Percentiles rank a stretch among this genome's conserved stretches.
These are phyloP conservation scores for Chlorella sorokiniana DNA, from an alignment of 139 green algal genomes.

Conservation along the genomic window DNA sequence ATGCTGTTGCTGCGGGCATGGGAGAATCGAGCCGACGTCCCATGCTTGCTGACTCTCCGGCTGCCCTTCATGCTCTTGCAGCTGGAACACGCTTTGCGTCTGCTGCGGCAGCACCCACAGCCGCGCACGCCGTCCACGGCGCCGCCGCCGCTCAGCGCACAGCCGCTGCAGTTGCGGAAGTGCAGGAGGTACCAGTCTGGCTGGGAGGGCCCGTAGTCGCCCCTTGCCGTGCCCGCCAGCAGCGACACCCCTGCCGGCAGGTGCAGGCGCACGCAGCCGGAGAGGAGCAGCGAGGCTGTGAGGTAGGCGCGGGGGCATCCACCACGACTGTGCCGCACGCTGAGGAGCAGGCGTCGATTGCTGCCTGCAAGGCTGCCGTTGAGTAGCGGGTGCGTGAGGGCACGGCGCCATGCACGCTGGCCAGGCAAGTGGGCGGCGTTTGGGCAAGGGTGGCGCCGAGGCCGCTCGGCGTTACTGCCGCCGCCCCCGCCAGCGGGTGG, in stretches of 20 bases:
- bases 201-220: conserved; percentile 14
- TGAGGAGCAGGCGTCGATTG: conserved; percentile 5
- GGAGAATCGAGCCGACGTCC: too few relatives aligned
- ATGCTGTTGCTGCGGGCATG: neutral
- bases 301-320: conserved; percentile 16
- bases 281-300: conserved; percentile 5
- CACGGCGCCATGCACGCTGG: neutral
- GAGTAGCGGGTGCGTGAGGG: neutral
- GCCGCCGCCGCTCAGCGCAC: conserved; percentile 29
- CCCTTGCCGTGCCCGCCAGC: neutral
- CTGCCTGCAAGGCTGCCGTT: conserved; percentile 20
- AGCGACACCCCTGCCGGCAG: conserved; percentile 14
- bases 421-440: neutral
- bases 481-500: neutral
- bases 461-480: neutral
- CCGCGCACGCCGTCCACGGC: conserved; percentile 22
- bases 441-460: neutral
- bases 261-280: conserved; percentile 22
- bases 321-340: conserved; percentile 17
- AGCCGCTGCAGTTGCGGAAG: conserved; percentile 35
- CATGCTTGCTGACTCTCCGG: too few relatives aligned
- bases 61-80: too few relatives aligned
- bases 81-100: too few relatives aligned
- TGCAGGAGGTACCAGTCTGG: conserved; percentile 27
- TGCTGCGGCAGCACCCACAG: neutral